phyloP scores from a whole-genome alignment of 495 filamentous ascomycete species.

The Xylaria flabelliformis region DNA sequence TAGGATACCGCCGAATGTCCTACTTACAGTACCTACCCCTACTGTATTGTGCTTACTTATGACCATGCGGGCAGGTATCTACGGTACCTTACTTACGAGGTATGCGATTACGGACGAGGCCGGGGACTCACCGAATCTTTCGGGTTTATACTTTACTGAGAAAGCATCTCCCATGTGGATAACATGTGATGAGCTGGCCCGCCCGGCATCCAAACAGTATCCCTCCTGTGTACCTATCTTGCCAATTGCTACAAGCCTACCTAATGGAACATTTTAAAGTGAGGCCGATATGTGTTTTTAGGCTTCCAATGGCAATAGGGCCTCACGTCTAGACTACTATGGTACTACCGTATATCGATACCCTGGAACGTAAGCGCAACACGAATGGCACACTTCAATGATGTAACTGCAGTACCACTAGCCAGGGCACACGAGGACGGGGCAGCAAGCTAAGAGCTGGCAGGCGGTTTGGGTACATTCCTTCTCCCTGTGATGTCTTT shows the following conservation, averaged over 20 bases:
- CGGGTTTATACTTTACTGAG: constrained; percentile 29
- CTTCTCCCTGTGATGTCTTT: background rate
- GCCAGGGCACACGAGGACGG: constrained; percentile 6
- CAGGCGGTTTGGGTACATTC: background rate
- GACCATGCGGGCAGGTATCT: background rate
- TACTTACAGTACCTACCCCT: background rate
- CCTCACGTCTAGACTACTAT: constrained; percentile 8
- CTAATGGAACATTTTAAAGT: constrained; percentile 1
- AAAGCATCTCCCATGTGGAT: constrained; percentile 29
- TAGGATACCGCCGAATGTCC: background rate
- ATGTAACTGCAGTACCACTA: constrained; percentile 37
- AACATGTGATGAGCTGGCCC: constrained; percentile 40
- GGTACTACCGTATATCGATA: constrained; percentile 7
- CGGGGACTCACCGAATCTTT: constrained; percentile 16
- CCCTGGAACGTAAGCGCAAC: constrained; percentile 10
- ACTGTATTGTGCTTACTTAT: constrained; percentile 7
- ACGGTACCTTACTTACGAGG: background rate
- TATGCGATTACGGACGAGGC: constrained; percentile 9
- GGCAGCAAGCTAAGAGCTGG: constrained; percentile 8
- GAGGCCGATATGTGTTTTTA: constrained; percentile 5
- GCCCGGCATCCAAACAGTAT: constrained; percentile 33
- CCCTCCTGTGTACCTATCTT: constrained; percentile 19
- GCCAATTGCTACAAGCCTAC: background rate
- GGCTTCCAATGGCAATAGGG: background rate
- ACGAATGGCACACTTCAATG: constrained; percentile 32